These are phyloP conservation scores for Ceratobasidium papillatum DNA, from an alignment of 1,284 basidiomycete genomes.

Conservation along the genomic window DNA sequence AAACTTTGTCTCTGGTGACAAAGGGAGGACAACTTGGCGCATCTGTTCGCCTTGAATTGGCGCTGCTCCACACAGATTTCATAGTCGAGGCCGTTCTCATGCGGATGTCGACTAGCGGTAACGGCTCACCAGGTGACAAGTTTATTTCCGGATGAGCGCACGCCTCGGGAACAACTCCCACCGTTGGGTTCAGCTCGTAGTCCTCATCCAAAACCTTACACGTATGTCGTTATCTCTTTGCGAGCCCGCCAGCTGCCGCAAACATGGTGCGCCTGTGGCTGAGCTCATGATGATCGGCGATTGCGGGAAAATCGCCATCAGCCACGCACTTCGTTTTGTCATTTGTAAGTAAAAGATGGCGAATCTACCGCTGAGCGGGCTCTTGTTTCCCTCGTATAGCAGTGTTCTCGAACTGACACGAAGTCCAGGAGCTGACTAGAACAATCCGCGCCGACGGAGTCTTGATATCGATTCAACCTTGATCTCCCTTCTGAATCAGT, in stretches of 20 bases:
- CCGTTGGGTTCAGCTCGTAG: neutral
- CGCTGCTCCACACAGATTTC: neutral
- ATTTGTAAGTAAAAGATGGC: neutral
- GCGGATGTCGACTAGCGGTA: constrained; percentile 13
- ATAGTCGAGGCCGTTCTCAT: neutral
- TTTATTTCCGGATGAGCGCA: neutral
- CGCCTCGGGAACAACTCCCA: neutral
- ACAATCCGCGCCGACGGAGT: neutral
- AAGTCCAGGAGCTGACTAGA: neutral
- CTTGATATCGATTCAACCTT: constrained; percentile 6
- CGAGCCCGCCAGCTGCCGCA: neutral
- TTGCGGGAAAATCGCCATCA: constrained; percentile 40
- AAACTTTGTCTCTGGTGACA: neutral
- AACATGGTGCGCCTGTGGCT: constrained; percentile 4
- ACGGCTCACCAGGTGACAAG: constrained; percentile 12
- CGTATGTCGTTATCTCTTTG: neutral
- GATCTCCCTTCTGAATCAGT: neutral
- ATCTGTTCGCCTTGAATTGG: neutral
- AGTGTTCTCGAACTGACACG: neutral
- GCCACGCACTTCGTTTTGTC: constrained; percentile 1
- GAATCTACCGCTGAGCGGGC: neutral
- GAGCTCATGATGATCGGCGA: constrained; percentile 21
- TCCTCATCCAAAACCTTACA: neutral
- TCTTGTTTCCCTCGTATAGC: neutral
- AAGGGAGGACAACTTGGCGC: neutral